A percentile compares a stretch with the other conserved stretches of the same genome.
Evolutionary conservation across 2,329 filamentous ascomycete species (phyloP).

Genomic region (Pestalotiopsis sp.): DNA sequence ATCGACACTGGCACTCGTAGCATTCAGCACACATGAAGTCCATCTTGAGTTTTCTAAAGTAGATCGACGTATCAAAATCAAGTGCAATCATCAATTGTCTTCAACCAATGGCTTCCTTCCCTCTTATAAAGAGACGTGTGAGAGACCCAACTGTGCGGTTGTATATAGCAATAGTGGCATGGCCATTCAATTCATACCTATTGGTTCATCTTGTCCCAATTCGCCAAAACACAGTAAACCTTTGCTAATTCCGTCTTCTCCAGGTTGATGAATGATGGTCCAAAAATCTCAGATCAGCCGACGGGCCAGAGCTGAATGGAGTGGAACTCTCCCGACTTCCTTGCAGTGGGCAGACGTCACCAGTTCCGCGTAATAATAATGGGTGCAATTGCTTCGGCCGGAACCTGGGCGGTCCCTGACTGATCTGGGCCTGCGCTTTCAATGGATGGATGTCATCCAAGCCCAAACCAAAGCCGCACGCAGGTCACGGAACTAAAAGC

Average conservation of each 20-base stretch:
- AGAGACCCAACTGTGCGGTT: too few species aligned
- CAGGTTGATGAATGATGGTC: not conserved
- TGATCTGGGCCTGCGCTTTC: not conserved
- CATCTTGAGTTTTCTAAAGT: too few species aligned
- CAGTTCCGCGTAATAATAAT: not conserved
- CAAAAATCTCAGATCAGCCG: not conserved
- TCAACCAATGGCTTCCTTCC: too few species aligned
- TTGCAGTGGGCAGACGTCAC: conserved; percentile 7
- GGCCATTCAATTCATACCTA: too few species aligned
- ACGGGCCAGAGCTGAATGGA: not conserved
- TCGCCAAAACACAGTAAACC: not conserved
- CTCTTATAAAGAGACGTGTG: too few species aligned
- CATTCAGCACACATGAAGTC: too few species aligned
- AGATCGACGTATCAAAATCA: too few species aligned
- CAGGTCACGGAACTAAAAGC: not conserved
- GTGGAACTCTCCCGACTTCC: not conserved
- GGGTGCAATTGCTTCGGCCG: not conserved
- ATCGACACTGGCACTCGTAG: too few species aligned
- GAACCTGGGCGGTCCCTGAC: not conserved
- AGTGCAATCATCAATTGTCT: too few species aligned
- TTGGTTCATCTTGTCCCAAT: too few species aligned
- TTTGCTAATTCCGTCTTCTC: not conserved
- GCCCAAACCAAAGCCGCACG: not conserved
- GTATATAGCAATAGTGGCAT: too few species aligned
- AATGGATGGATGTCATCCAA: too few species aligned